Conservation (phyloP, 208 protist species). For the Histomonas meleagridis region DNA sequence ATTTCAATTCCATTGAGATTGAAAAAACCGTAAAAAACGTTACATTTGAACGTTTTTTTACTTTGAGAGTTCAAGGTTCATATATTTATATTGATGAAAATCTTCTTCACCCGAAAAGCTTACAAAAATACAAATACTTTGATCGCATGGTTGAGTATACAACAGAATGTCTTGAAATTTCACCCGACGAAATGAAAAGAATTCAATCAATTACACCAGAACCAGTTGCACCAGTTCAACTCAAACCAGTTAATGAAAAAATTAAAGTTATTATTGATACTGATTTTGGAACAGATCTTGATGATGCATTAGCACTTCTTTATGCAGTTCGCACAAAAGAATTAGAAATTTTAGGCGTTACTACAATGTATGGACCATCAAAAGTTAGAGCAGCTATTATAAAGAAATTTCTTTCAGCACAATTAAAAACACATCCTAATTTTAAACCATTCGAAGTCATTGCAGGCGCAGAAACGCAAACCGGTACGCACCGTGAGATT, state of each 20-base stretch:
- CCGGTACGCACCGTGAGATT: background rate
- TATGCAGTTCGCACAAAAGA: background rate
- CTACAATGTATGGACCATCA: background rate
- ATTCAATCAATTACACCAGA: background rate
- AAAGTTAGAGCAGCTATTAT: background rate
- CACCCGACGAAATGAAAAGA: background rate
- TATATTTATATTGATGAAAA: no score
- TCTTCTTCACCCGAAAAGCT: no score
- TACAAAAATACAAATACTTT: background rate
- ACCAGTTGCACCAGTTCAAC: background rate
- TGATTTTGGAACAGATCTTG: slow-evolving; percentile 15
- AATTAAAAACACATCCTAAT: background rate
- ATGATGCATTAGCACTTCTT: background rate
- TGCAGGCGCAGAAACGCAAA: background rate
- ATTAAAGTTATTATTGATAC: slow-evolving; percentile 28
- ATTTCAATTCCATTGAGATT: no score
- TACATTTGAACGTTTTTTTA: no score
- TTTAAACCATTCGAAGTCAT: background rate
- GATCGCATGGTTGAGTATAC: background rate
- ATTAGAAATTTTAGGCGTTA: background rate
- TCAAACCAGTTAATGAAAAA: background rate
- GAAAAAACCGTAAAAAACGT: no score
- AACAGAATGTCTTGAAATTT: background rate
- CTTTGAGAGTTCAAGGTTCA: no score
- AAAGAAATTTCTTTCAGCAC: background rate